Base-by-base conservation (phyloP, 371 early-diverging fungal species). In the Lichtheimia hyalospora region DNA sequence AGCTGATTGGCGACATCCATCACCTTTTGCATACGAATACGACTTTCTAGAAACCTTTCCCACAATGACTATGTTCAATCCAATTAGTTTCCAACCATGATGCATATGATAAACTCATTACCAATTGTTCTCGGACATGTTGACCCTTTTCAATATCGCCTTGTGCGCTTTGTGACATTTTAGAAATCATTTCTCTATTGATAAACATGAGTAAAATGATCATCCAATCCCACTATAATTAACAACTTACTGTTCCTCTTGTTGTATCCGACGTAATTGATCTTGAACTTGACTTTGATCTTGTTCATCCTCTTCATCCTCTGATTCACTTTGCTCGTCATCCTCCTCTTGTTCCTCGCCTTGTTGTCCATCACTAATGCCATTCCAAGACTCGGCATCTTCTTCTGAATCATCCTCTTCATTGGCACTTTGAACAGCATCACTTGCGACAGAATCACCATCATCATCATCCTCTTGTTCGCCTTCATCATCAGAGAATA, bases 1-100 rank as follows among this genome's bases (percentile, higher is more conserved):
- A 96, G 80, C 23, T 83, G 87, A 75, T 97, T 95, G 49, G 91
- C 89, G 42, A 85, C 58, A 2, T 83, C 77, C 15, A 93, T 72
- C 0, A 87, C 70, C 62, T 92, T 90, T 71, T 97, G 97, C 40
- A 93, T 75, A 40, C 94, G 89, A 63, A 97, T 97, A 49, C 97
- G 89, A 15, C 86, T 82, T 66, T 96, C 97, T 52, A 97, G 75
- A 16, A 91, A 76, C 12, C 82, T 81, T 57, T 97, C 96, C 92
- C 94, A 96, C 25, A 96, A 69, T 4, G 82, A 74, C 84, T 85
- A 74, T 25, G 41, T 18, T 10, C 16, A 8, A 46, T 25, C 41
- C 13, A n/a, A 14, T 48, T 16, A 50, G 15, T 16, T 10, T 7
- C 15, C 42, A 44, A 6, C 25, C n/a, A 41, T n/a, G 12, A 23